Conservation (phyloP, 2,329 filamentous ascomycete genomes). For the Zymoseptoria crescenta region DNA sequence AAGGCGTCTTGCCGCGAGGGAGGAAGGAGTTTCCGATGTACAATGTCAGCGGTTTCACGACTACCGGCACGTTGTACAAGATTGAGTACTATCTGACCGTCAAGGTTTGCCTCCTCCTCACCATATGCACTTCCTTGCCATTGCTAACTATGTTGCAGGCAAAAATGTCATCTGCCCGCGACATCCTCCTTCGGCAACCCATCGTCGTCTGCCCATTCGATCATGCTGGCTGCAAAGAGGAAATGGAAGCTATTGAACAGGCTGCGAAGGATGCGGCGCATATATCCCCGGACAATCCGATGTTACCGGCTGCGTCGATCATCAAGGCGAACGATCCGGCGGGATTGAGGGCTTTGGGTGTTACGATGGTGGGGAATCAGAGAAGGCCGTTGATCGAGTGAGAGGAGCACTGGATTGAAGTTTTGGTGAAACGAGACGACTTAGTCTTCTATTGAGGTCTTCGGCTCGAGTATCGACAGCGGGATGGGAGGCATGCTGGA, state of each 20-base stretch:
- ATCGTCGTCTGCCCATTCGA: constrained; percentile 96
- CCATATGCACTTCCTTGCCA: too few species aligned
- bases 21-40: constrained; percentile 86
- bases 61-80: constrained; percentile 88
- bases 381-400: constrained; percentile 60
- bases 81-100: constrained; percentile 95
- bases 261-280: constrained; percentile 86
- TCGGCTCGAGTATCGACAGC: too few species aligned
- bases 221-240: constrained; percentile 90
- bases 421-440: too few species aligned
- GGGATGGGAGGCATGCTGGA: too few species aligned
- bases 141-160: too few species aligned
- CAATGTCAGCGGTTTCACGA: constrained; percentile 83
- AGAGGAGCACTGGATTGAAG: constrained; percentile 20
- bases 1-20: constrained; percentile 77
- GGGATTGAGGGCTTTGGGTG: constrained; percentile 52
- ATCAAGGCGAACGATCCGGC: constrained; percentile 67
- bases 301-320: constrained; percentile 80
- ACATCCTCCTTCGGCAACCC: constrained; percentile 81
- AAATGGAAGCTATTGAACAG: constrained; percentile 97
- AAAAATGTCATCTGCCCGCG: constrained; percentile 75
- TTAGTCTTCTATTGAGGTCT: too few species aligned
- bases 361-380: constrained; percentile 54
- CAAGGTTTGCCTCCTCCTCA: constrained; percentile 59
- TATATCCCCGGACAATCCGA: constrained; percentile 82